These are phyloP conservation scores for Melastoma candidum DNA, from an alignment of 441 rosid genomes.

Conservation along the genomic window DNA sequence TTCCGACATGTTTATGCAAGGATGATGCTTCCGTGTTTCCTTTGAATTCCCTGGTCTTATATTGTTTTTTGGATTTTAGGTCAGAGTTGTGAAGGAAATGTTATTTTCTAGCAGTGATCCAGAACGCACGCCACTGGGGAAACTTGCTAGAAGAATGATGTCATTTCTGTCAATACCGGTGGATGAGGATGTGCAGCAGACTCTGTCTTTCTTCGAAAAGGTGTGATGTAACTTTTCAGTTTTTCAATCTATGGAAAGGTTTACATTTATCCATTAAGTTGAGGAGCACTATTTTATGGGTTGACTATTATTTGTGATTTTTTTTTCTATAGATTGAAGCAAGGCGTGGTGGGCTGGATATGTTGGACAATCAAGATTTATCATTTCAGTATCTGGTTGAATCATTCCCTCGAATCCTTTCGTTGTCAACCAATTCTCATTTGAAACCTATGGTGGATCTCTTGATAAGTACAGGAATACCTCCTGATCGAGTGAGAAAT, in stretches of 20 bases:
- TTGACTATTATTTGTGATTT: not conserved
- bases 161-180: slow-evolving; percentile 55
- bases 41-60: slow-evolving; percentile 20
- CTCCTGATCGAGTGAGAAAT: slow-evolving; percentile 26
- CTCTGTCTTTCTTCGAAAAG: slow-evolving; percentile 88
- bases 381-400: slow-evolving; percentile 56
- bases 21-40: too few relatives aligned
- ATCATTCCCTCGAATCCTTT: slow-evolving; percentile 77
- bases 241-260: not conserved
- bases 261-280: not conserved
- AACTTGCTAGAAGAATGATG: slow-evolving; percentile 71
- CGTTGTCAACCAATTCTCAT: slow-evolving; percentile 47
- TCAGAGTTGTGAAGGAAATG: slow-evolving; percentile 68
- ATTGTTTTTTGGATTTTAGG: slow-evolving; percentile 57
- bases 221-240: slow-evolving; percentile 19
- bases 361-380: slow-evolving; percentile 46
- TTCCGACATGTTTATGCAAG: too few relatives aligned
- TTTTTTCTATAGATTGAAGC: slow-evolving; percentile 56
- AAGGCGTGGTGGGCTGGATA: slow-evolving; percentile 81
- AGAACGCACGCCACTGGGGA: slow-evolving; percentile 29
- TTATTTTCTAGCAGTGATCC: slow-evolving; percentile 64
- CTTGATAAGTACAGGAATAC: slow-evolving; percentile 48
- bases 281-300: not conserved
- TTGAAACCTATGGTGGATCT: slow-evolving; percentile 45
- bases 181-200: slow-evolving; percentile 80